Percentiles rank a stretch among this genome's conserved stretches.
phyloP scores from a whole-genome alignment of 116 monocot species.

The Zostera marina region DNA sequence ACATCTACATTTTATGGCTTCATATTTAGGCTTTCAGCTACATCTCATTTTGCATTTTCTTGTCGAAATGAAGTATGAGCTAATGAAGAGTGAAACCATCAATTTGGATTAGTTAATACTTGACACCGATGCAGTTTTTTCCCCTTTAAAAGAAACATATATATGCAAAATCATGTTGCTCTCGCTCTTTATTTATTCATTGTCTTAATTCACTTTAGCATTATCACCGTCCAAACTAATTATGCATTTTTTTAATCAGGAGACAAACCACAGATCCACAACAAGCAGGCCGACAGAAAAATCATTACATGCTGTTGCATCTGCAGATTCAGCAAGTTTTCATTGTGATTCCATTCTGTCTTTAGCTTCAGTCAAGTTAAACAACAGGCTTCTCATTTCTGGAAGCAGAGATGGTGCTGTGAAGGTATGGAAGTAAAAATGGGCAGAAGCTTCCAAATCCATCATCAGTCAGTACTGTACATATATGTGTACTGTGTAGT shows the following conservation, averaged over 20 bases:
- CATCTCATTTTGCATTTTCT: too few species aligned
- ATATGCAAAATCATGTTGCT: neutral
- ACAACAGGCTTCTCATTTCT: constrained; percentile 78
- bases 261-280: constrained; percentile 24
- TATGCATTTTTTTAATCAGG: constrained; percentile 20
- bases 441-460: neutral
- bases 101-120: too few species aligned
- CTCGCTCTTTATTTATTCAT: neutral
- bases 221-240: neutral
- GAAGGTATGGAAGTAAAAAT: constrained; percentile 90
- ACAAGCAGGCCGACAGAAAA: constrained; percentile 47
- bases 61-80: too few species aligned
- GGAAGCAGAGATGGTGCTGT: constrained; percentile 80
- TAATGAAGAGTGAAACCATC: too few species aligned
- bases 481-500: too few species aligned
- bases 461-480: neutral
- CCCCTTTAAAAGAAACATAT: too few species aligned
- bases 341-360: constrained; percentile 78
- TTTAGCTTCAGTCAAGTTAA: constrained; percentile 71
- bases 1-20: too few species aligned
- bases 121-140: too few species aligned
- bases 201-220: neutral
- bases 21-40: too few species aligned
- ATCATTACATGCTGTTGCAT: constrained; percentile 52
- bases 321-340: constrained; percentile 74